Evolutionary conservation across 2,329 filamentous ascomycete genomes (phyloP), one percentile per base, ranked within the genome.

Genomic region (Geoglossum cookeanum): DNA sequence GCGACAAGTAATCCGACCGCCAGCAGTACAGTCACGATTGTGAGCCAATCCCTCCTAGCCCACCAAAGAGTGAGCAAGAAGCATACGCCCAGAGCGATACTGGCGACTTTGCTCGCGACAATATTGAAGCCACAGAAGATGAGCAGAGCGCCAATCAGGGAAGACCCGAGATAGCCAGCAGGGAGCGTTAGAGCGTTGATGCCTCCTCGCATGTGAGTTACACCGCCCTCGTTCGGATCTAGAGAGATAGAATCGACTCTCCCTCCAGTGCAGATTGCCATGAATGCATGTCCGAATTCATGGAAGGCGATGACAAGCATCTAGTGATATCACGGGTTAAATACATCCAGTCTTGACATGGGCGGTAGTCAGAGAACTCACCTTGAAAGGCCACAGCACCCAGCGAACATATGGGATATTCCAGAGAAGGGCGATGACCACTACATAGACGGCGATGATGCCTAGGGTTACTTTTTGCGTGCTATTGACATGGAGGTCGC

Each of bases 221-320:
- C 84, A 60, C 85, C 85, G 60, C 85, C 85, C 70, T 90, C 85
- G 62, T 82, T 77, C 0, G 85, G 84, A 65, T 87, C 83, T 27
- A 88, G 77, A 27, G 78, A 82, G 64, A 90, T 88, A 44, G 80
- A 84, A 65, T 87, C 80, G 62, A 90, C 85, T 57, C 73, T 75
- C 3, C 85, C 85, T 57, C 85, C 85, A 0, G 85, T 90, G 59
- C 81, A 78, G 61, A 83, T 77, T 44, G 84, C 83, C 1, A 80
- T 80, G 63, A 87, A 78, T 54, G 85, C 85, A 69, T 90, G 85
- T 11, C 83, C 80, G 65, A 89, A 77, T 64, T 90, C 85, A 70
- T 90, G 85, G 68, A 89, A 90, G 42, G 85, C 85, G 61, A 90
- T 89, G 55, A 87, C 84, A 22, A 90, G 76, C 85, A 89, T 88